Evolutionary conservation across 352 stramenopile species (phyloP), one percentile per base, ranked within the genome.

Genomic region (Phytopythium helicoides): DNA sequence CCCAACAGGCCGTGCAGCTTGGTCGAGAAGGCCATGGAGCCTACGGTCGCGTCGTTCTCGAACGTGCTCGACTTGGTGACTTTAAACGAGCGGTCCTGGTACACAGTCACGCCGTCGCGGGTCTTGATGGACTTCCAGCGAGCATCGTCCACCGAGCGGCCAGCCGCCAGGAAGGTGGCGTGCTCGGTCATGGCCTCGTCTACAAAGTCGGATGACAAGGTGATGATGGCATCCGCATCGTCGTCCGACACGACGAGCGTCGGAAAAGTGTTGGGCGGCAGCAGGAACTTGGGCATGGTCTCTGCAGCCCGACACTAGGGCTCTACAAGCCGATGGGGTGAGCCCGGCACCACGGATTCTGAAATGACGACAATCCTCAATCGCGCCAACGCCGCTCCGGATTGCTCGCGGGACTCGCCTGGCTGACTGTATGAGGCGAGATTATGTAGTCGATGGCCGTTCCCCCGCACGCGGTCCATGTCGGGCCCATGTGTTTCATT

Each of bases 71-170:
- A 9, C 15, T 10, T 10, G 3, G 15, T 21, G 2, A 21, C 6
- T 9, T 21, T n/a, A 14, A 66, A 58, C 14, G 58, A 58, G 22
- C 66, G 21, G 44, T 67, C 58, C 36, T 57, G 58, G 40, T 71
- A 68, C 35, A 60, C 54, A n/a, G 53, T 57, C 16, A 71, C 37
- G 12, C 38, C 44, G 35, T 64, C 52, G 19, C 59, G 62, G 37
- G 66, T 42, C 44, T 64, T 68, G 38, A 80, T 35, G 19, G 57
- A 40, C 62, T 77, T 74, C 72, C 72, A 83, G 15, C 60, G 68
- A 42, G 48, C 33, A 3, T 66, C 50, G 37, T 72, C 59, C 19
- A 77, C 23, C 15, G 65, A 25, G 14, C 66, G 15, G 38, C 64
- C 37, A 0, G 63, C 26, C 54, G 49, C 18, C 14, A 68, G 52